These are phyloP conservation scores for Daldinia bambusicola DNA, from an alignment of 495 filamentous ascomycete genomes.

Conservation along the genomic window DNA sequence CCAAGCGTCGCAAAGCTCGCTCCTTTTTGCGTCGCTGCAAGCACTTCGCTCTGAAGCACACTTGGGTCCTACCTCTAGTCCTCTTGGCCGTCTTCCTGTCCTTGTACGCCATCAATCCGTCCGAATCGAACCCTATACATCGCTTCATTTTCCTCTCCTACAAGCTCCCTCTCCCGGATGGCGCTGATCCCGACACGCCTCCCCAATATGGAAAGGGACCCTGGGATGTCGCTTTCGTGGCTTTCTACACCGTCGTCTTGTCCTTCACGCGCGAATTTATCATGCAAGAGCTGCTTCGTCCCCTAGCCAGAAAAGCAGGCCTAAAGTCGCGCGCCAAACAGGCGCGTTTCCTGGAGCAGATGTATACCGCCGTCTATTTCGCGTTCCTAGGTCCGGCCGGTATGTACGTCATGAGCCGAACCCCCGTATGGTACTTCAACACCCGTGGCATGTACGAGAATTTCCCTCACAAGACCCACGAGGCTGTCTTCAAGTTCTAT, in stretches of 20 bases:
- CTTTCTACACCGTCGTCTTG: constrained; percentile 89
- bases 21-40: constrained; percentile 73
- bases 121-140: constrained; percentile 81
- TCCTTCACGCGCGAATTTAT: constrained; percentile 95
- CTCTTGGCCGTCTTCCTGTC: constrained; percentile 71
- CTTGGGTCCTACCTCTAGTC: constrained; percentile 71
- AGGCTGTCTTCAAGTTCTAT: constrained; percentile 92
- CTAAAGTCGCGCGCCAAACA: constrained; percentile 82
- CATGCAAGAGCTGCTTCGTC: constrained; percentile 92
- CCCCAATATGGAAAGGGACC: constrained; percentile 90
- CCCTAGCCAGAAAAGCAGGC: constrained; percentile 74
- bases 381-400: constrained; percentile 84
- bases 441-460: constrained; percentile 88
- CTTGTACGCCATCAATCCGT: constrained; percentile 82
- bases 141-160: constrained; percentile 95
- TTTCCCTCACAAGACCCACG: constrained; percentile 89
- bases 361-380: constrained; percentile 98
- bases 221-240: constrained; percentile 85
- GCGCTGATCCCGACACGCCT: constrained; percentile 61
- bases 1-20: constrained; percentile 67
- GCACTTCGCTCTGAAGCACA: constrained; percentile 74
- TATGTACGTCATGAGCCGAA: constrained; percentile 89
- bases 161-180: constrained; percentile 65
- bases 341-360: constrained; percentile 95
- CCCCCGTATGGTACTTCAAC: constrained; percentile 98